phyloP scores from a whole-genome alignment of 345 rosid genomes.

The Raphanus raphanistrum region DNA sequence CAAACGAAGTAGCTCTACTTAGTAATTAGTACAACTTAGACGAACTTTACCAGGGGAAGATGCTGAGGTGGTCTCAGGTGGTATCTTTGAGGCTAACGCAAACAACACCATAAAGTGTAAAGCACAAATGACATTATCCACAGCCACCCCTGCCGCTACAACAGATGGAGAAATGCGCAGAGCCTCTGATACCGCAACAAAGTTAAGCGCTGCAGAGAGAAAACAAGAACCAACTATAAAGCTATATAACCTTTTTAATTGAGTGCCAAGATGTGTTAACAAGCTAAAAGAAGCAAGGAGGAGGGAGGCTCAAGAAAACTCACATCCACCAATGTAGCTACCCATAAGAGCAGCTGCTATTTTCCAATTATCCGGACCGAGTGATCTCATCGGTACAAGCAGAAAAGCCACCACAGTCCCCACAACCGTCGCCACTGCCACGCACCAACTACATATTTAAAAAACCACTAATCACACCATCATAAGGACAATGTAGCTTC shows the following conservation, averaged over 20 bases:
- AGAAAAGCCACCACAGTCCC: constrained; percentile 74
- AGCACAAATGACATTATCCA: constrained; percentile 76
- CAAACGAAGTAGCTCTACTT: no score
- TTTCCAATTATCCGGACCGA: constrained; percentile 88
- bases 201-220: constrained; percentile 66
- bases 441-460: constrained; percentile 5
- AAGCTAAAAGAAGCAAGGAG: constrained; percentile 24
- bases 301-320: constrained; percentile 34
- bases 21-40: neutral
- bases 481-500: neutral
- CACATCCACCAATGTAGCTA: constrained; percentile 82
- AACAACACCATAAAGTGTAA: constrained; percentile 62
- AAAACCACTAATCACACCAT: neutral
- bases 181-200: constrained; percentile 83
- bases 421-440: constrained; percentile 65
- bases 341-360: constrained; percentile 95
- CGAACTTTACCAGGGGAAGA: constrained; percentile 45
- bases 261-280: neutral
- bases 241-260: neutral
- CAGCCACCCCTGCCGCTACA: constrained; percentile 81
- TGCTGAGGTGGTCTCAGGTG: constrained; percentile 54
- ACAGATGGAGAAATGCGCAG: constrained; percentile 73
- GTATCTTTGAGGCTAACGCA: constrained; percentile 65
- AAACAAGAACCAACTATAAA: constrained; percentile 23
- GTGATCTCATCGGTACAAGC: constrained; percentile 83